Base-by-base conservation (phyloP, 805 yeast species). In the Ogataea haglerorum region DNA sequence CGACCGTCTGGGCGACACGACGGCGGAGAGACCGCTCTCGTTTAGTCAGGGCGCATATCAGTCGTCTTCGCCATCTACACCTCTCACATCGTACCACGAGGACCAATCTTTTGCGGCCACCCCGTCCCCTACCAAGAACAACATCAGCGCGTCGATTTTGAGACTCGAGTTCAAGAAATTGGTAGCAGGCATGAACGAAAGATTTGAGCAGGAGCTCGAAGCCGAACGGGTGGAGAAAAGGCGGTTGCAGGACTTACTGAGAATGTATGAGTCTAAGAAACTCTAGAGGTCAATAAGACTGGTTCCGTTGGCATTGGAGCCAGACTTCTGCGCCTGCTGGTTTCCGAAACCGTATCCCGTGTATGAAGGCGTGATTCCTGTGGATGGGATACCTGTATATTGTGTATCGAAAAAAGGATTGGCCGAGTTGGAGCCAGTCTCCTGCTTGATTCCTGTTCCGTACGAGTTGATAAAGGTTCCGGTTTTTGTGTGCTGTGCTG, bases 311-410 rank as follows among this genome's bases (percentile, higher is more conserved):
- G 46, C 45, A 9, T 43, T 16, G 23, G 36, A 28, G 13, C 35
- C 43, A n/a, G 37, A 33, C 37, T 58, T 62, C 46, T 61, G 63
- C 43, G 57, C 57, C 25, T 62, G 64, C 47, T 81, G 87, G 52
- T 89, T 90, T 35, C 97, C 97, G 64, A 90, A 90, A 1, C 98
- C 98, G 58, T 80, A 89, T 2, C 98, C 98, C 2, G 98, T 90
- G 56, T 85, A 82, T 3, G 93, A 80, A 5, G 95, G 90, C 36
- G 82, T 78, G 45, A 88, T 74, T 19, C 57, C 61, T 10, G 85
- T 70, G 24, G 80, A 70, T 22, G 85, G 80, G 23, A 82, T 73
- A 23, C 89, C 89, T 0, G 87, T 81, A 57, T 79, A 85, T 57
- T 88, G 95, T 22, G 78, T 73, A 40, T 73, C 77, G 43, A 77